These are phyloP conservation scores for Pichia pseudocactophila DNA, from an alignment of 805 yeast species.

Conservation along the genomic window DNA sequence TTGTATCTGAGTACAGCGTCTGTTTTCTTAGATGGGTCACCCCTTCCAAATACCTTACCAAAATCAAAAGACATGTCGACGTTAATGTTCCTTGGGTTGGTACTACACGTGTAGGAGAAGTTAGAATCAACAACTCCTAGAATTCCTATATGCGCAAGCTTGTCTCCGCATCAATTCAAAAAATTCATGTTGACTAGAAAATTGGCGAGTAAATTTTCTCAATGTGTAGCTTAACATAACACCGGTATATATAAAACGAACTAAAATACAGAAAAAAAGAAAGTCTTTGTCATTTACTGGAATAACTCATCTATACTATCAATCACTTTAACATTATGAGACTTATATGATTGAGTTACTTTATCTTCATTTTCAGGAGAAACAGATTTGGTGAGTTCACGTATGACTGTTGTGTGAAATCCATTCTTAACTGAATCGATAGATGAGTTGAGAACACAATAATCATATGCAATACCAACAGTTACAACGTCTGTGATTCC, in stretches of 20 bases:
- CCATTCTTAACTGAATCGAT: constrained; percentile 57
- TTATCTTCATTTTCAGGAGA: constrained; percentile 31
- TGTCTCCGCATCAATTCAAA: too few species aligned
- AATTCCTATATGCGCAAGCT: too few species aligned
- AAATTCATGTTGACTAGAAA: too few species aligned
- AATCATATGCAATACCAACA: constrained; percentile 83
- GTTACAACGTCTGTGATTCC: constrained; percentile 53
- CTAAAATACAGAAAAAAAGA: too few species aligned
- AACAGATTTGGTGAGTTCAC: constrained; percentile 49
- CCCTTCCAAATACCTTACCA: constrained; percentile 25
- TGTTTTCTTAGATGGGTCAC: constrained; percentile 19
- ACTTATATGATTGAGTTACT: constrained; percentile 26
- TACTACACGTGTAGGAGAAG: too few species aligned
- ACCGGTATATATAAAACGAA: too few species aligned
- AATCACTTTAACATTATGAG: constrained; percentile 28
- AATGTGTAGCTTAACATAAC: too few species aligned
- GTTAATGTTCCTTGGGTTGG: background rate
- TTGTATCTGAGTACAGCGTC: constrained; percentile 41
- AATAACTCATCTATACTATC: background rate
- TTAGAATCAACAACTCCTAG: too few species aligned
- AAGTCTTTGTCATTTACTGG: too few species aligned
- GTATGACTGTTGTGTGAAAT: constrained; percentile 52
- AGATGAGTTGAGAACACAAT: constrained; percentile 74
- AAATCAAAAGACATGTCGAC: constrained; percentile 18
- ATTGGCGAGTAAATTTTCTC: too few species aligned